Conservation (phyloP, 495 filamentous ascomycete genomes). For the Penicillium ochrochloron region DNA sequence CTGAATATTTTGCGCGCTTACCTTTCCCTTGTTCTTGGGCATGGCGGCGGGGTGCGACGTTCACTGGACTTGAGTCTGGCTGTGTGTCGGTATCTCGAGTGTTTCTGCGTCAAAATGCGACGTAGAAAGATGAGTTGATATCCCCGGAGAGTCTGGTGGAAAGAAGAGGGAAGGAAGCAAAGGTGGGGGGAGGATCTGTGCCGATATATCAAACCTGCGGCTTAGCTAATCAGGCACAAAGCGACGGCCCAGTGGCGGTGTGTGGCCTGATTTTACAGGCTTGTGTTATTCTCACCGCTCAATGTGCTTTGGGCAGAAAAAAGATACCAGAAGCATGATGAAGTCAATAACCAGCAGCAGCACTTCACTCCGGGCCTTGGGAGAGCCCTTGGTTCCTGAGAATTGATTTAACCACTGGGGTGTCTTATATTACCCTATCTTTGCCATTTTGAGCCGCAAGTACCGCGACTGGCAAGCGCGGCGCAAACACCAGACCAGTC, state of each 20-base stretch:
- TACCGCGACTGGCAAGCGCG: no score
- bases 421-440: background rate
- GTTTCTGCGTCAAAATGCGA: constrained; percentile 19
- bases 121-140: constrained; percentile 12
- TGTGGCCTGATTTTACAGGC: constrained; percentile 9
- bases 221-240: constrained; percentile 44
- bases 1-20: constrained; percentile 52
- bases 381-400: background rate
- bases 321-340: background rate
- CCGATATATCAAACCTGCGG: constrained; percentile 30
- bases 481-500: background rate
- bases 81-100: constrained; percentile 24
- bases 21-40: constrained; percentile 99
- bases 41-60: constrained; percentile 57
- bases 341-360: background rate
- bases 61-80: constrained; percentile 34
- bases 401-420: background rate
- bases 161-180: constrained; percentile 24
- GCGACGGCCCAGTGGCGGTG: constrained; percentile 20
- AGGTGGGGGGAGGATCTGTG: constrained; percentile 28
- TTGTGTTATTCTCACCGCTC: constrained; percentile 25
- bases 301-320: constrained; percentile 21
- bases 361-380: background rate
- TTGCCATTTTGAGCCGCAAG: background rate
- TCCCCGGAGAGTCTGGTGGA: constrained; percentile 26